Base-by-base conservation (phyloP, 371 early-diverging fungal species). In the Mortierella sp. region DNA sequence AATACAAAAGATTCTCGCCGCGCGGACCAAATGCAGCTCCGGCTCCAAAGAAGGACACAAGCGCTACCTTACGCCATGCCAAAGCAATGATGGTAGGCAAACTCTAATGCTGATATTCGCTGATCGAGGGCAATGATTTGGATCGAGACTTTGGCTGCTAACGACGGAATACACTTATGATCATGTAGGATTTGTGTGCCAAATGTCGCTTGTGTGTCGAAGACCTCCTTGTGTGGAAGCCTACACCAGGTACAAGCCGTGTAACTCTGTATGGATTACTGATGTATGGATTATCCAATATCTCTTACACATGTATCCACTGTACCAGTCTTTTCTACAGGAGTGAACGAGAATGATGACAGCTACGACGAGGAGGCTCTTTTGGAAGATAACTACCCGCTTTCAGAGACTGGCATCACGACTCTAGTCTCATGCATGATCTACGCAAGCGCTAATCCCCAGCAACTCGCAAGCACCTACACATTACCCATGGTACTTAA, bases 351-450 rank as follows among this genome's bases (percentile, higher is more conserved):
- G 2, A 46, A 64, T 27, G 76, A 67, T 27, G 76, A 74, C 43
- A 68, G 64, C 51, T 68, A 56, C 46, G 69, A 74, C 16, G 76
- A 74, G n/a, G 76, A 74, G 21, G 69, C 68, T 5, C 40, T 74
- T 27, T 29, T 68, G 14, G 76, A 74, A 37, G 76, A 74, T 54
- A 67, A 74, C 54, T 74, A 63, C 14, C 76, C 76, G 17, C 50
- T 74, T 16, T 68, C 76, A 6, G 76, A 74, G 37, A 68, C 68
- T 1, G 76, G 76, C 28, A 68, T 74, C 52, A 60, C 68, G 2
- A 68, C 68, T 1, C 46, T 74, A 12, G 48, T 57, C n/a, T 37
- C 64, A 1, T 68, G 64, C 27, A 74, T 74, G 76, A 67, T 74
- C 41, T 60, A 63, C 29, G 63, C 60, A 40, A 53, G 57, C 50